Base-by-base conservation (phyloP, 164 flowering plant species). In the Akebia trifoliata region DNA sequence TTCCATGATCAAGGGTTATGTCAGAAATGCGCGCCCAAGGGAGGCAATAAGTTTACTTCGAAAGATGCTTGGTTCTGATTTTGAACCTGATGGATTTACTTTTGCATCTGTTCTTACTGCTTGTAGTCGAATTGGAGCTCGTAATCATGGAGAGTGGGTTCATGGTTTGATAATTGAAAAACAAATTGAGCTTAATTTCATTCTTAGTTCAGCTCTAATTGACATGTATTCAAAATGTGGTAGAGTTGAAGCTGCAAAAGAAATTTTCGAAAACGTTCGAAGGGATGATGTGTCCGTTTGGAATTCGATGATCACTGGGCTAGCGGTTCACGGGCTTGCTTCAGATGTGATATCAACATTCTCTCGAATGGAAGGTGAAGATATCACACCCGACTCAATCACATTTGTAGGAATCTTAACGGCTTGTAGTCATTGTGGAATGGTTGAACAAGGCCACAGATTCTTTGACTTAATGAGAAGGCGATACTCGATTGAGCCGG, bases 221-320 rank as follows among this genome's bases (percentile, higher is more conserved):
- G 90, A 90, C 63, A 78, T 85, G 93, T 85, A 90, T 56, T 60
- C 93, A 5, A 90, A 76, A 68, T 90, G 93, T 50, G 93, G 97
- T 24, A 70, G 71, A 47, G 74, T 87, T 43, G 65, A 75, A 38
- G 61, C 52, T 14, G 88, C 97, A 0, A 69, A 42, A 38, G 74
- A 73, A 22, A 46, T 90, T 25, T 90, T 90, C 60, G 48, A 71
- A 0, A 57, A 38, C 6, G 57, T 63, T 25, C 35, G 35, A 5
- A 69, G 60, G 11, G 53, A 60, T 45, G 67, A 85, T 65, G 83
- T 87, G 14, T 85, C 75, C 10, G 66, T 79, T 36, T 91, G 86
- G 86, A 91, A 86, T 74, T 71, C 92, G 0, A 84, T 91, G 83
- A 79, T 91, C 26, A 81, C 67, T 42, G 96, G 92, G 47, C 50